These are phyloP conservation scores for Sphaceloma murrayae DNA, from an alignment of 2,329 filamentous ascomycete genomes.

Conservation along the genomic window DNA sequence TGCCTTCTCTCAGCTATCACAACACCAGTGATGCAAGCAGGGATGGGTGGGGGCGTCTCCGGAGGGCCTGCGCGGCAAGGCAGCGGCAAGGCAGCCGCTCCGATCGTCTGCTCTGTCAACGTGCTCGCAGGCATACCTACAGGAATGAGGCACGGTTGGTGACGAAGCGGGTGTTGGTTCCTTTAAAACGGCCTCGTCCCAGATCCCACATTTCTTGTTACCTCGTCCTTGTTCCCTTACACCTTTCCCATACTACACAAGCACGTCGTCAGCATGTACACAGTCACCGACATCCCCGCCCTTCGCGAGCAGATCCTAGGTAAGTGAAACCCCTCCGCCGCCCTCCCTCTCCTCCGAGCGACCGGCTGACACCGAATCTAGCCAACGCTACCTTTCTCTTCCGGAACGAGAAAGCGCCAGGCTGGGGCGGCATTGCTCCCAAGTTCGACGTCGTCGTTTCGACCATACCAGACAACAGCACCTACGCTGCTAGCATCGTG, in stretches of 20 bases:
- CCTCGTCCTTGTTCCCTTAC: background rate
- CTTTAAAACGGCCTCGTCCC: slow-evolving; percentile 3
- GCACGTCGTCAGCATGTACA: slow-evolving; percentile 3
- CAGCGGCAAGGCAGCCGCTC: background rate
- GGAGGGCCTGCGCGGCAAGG: background rate
- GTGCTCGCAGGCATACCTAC: background rate
- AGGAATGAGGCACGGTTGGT: slow-evolving; percentile 2
- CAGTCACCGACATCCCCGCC: slow-evolving; percentile 13
- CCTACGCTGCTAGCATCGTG: slow-evolving; percentile 9
- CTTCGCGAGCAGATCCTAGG: slow-evolving; percentile 6
- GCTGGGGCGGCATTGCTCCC: slow-evolving; percentile 5
- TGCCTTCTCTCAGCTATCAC: too few species aligned
- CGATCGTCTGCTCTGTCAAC: too few species aligned
- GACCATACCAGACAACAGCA: slow-evolving; percentile 5
- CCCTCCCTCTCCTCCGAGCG: too few species aligned
- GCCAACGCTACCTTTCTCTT: slow-evolving; percentile 10
- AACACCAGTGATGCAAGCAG: too few species aligned
- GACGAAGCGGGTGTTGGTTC: background rate
- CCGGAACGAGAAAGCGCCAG: background rate
- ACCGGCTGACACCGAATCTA: too few species aligned
- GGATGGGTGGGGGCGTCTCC: background rate
- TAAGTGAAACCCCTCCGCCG: too few species aligned
- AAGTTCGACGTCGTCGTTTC: slow-evolving; percentile 14
- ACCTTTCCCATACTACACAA: background rate
- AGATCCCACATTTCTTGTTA: background rate